A percentile compares a stretch with the other conserved stretches of the same genome.
Evolutionary conservation across 495 filamentous ascomycete genomes (phyloP).

Genomic region (Podospora fimiseda): DNA sequence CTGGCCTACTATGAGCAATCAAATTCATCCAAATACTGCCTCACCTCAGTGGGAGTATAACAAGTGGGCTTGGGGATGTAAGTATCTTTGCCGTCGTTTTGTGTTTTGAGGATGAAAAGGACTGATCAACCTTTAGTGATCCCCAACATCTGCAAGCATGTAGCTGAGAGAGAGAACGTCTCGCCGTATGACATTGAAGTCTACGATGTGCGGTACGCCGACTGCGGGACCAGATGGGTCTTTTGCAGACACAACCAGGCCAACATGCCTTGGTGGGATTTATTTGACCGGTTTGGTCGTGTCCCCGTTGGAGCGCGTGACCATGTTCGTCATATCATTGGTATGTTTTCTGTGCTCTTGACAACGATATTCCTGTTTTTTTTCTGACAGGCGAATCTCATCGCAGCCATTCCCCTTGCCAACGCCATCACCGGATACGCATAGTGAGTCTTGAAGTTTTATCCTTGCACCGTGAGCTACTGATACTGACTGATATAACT

Average conservation of each 20-base stretch:
- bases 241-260: background rate
- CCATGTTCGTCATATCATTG: background rate
- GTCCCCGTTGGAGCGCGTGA: background rate
- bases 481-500: background rate
- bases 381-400: background rate
- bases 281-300: background rate
- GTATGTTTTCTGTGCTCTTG: no score
- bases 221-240: background rate
- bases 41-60: background rate
- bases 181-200: background rate
- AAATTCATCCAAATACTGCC: background rate
- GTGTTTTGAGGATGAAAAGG: background rate
- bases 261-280: background rate
- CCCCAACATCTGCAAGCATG: background rate
- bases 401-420: background rate
- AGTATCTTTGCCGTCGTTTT: background rate
- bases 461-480: no score
- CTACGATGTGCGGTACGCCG: background rate
- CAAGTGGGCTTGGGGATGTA: background rate
- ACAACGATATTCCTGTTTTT: no score
- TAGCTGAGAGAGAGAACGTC: background rate
- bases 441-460: background rate
- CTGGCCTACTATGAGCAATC: background rate
- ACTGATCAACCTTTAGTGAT: background rate
- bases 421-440: background rate